Evolutionary conservation across 345 rosid species (phyloP).

Genomic region (Gossypioides kirkii): DNA sequence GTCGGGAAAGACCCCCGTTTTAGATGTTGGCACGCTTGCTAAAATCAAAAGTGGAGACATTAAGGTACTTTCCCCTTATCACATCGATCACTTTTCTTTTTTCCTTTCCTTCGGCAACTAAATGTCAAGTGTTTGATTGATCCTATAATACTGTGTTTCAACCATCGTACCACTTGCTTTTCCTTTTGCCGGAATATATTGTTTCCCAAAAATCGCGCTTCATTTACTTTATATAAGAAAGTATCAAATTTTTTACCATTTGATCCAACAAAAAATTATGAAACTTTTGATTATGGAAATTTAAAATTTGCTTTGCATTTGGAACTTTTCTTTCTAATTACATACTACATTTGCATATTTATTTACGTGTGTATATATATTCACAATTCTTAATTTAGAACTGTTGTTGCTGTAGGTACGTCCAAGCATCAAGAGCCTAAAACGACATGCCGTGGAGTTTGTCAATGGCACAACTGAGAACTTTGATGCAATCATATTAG

Average conservation of each 20-base stretch:
- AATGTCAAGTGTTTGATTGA: constrained; percentile 20
- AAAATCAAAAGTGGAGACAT: constrained; percentile 84
- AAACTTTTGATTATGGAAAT: background rate
- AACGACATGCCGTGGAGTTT: constrained; percentile 57
- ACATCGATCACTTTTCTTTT: background rate
- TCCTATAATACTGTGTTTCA: constrained; percentile 16
- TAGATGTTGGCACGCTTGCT: constrained; percentile 85
- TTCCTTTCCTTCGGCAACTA: constrained; percentile 15
- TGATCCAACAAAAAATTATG: too few relatives aligned
- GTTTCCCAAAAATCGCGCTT: background rate
- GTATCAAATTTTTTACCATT: too few relatives aligned
- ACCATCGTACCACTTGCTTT: constrained; percentile 19
- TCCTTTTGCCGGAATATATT: background rate
- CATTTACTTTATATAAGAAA: background rate
- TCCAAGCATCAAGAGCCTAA: constrained; percentile 56
- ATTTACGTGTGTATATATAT: background rate
- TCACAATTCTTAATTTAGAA: background rate
- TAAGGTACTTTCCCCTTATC: constrained; percentile 42
- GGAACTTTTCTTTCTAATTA: background rate
- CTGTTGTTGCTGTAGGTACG: constrained; percentile 41
- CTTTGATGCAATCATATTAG: constrained; percentile 79
- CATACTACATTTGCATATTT: too few relatives aligned
- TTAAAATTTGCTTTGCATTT: background rate
- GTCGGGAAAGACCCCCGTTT: constrained; percentile 83
- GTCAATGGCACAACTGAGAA: constrained; percentile 49